Conservation (phyloP, 1,139 yeast genomes). For the Tardiomyces depauwii region DNA sequence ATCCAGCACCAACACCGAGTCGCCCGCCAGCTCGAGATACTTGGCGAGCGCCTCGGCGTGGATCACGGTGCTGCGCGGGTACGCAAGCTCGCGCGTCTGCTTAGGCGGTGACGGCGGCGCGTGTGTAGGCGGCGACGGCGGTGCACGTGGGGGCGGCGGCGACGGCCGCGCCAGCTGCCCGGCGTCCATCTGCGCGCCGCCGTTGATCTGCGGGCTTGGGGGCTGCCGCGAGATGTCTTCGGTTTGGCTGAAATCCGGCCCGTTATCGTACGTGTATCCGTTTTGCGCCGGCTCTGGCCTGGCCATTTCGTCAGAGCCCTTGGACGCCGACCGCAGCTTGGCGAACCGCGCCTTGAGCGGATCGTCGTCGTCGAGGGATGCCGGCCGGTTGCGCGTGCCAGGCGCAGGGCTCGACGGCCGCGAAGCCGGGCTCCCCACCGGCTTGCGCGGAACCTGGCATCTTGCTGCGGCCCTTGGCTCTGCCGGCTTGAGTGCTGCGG, state of each 20-base stretch:
- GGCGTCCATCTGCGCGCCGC: constrained; percentile 3
- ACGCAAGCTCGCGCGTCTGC: constrained; percentile 6
- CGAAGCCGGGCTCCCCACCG: constrained; percentile 4
- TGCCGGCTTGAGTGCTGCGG: no score
- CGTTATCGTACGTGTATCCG: no score
- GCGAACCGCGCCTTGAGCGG: constrained; percentile 14
- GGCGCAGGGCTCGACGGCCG: neutral
- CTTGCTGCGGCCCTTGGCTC: constrained; percentile 1
- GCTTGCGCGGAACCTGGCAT: constrained; percentile 7
- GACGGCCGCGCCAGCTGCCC: neutral
- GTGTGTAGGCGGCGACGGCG: constrained; percentile 5
- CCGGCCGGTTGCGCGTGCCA: constrained; percentile 2
- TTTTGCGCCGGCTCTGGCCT: no score
- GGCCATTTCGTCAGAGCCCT: neutral
- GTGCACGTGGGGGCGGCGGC: neutral
- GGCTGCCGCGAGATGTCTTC: no score
- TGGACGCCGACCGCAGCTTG: constrained; percentile 7
- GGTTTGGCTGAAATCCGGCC: no score
- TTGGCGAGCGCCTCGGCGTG: constrained; percentile 19
- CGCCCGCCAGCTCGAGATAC: constrained; percentile 17
- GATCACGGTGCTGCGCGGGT: constrained; percentile 12
- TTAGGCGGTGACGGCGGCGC: constrained; percentile 5
- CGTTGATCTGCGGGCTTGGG: neutral
- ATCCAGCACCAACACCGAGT: constrained; percentile 45
- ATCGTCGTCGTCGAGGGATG: constrained; percentile 5